Evolutionary conservation across 208 protist species (phyloP).

Genomic region (Trypanosoma boissoni): DNA sequence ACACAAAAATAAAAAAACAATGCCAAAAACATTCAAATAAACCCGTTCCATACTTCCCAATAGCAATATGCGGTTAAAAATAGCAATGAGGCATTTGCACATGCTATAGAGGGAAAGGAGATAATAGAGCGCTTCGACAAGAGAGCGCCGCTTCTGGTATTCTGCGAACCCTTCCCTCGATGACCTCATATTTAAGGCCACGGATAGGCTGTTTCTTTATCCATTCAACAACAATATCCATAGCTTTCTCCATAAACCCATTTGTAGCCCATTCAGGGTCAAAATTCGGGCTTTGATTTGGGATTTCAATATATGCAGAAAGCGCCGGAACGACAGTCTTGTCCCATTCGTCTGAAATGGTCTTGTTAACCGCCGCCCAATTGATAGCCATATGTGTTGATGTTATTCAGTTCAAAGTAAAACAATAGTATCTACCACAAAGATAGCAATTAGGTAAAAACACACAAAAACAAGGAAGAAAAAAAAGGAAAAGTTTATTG

Average conservation of each 20-base stretch:
- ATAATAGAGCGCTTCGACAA: no score
- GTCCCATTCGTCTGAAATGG: slow-evolving; percentile 82
- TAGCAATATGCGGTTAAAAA: no score
- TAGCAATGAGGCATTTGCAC: no score
- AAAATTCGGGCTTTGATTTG: slow-evolving; percentile 92
- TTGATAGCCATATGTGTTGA: slow-evolving; percentile 21
- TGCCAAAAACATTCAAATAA: no score
- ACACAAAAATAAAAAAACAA: no score
- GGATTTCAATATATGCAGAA: slow-evolving; percentile 89
- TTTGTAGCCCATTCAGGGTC: slow-evolving; percentile 88
- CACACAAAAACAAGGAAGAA: no score
- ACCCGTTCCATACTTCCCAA: no score
- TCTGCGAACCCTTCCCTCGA: slow-evolving; percentile 66
- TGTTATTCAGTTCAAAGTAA: background rate
- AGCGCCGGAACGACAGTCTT: slow-evolving; percentile 71
- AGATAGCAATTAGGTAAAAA: no score
- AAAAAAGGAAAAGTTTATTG: no score
- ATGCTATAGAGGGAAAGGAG: no score
- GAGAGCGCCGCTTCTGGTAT: no score
- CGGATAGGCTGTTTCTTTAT: slow-evolving; percentile 72
- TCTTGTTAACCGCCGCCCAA: slow-evolving; percentile 50
- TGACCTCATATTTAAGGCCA: slow-evolving; percentile 74
- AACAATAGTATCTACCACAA: slow-evolving; percentile 4
- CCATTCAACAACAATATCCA: slow-evolving; percentile 86
- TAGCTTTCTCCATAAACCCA: slow-evolving; percentile 82